Conservation (phyloP, 495 filamentous ascomycete genomes). For the Letharia lupina region DNA sequence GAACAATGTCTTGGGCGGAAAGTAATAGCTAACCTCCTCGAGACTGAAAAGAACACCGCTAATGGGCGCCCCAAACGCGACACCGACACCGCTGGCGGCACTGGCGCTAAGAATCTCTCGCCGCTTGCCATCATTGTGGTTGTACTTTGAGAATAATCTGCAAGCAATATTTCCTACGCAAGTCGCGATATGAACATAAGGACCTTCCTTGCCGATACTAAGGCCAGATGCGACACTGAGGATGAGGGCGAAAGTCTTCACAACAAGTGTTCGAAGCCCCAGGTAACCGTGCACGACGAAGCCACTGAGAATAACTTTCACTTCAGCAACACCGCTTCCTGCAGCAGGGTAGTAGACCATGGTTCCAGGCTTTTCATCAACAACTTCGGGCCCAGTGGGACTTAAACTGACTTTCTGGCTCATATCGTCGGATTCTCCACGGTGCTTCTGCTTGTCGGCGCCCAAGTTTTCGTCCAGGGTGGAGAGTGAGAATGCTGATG, state of each 20-base stretch:
- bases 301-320: conserved; percentile 93
- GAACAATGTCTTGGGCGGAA: conserved; percentile 96
- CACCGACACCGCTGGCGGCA: conserved; percentile 85
- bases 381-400: conserved; percentile 22
- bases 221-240: conserved; percentile 87
- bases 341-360: conserved; percentile 95
- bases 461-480: conserved; percentile 80
- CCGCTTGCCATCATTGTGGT: conserved; percentile 81
- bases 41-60: conserved; percentile 89
- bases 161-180: conserved; percentile 94
- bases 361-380: conserved; percentile 40
- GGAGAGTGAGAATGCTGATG: conserved; percentile 73
- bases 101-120: conserved; percentile 89
- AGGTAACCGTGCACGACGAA: conserved; percentile 96
- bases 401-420: conserved; percentile 30
- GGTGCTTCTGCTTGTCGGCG: conserved; percentile 36
- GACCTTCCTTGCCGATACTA: conserved; percentile 92
- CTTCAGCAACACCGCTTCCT: conserved; percentile 93
- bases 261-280: conserved; percentile 75
- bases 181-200: conserved; percentile 94
- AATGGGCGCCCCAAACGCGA: conserved; percentile 90
- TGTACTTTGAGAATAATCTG: conserved; percentile 87
- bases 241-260: conserved; percentile 78
- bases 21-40: conserved; percentile 96
- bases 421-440: conserved; percentile 28